phyloP scores from a whole-genome alignment of 441 rosid species.

The Corymbia calophylla region DNA sequence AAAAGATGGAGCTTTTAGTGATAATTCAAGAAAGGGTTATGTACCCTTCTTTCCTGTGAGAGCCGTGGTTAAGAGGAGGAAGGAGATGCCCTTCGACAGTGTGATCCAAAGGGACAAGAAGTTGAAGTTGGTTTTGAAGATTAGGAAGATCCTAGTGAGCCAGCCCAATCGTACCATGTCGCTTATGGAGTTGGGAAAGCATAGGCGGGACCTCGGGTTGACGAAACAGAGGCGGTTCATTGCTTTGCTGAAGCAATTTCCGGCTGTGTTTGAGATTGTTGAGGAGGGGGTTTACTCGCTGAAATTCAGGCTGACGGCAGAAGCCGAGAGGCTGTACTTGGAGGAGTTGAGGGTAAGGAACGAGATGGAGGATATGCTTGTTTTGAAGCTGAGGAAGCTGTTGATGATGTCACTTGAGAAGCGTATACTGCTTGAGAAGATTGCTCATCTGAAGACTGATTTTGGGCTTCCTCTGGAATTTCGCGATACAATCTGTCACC shows the following conservation, averaged over 20 bases:
- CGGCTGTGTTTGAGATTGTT: conserved; percentile 82
- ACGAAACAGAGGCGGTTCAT: conserved; percentile 65
- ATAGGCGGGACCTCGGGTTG: conserved; percentile 68
- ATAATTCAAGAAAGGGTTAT: conserved; percentile 11
- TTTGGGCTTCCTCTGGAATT: conserved; percentile 86
- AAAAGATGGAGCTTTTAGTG: conserved; percentile 5
- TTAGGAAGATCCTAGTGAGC: conserved; percentile 76
- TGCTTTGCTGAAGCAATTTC: conserved; percentile 73
- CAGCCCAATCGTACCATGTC: conserved; percentile 81
- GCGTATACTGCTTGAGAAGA: conserved; percentile 76
- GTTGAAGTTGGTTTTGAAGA: conserved; percentile 61
- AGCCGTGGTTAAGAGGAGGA: conserved; percentile 94
- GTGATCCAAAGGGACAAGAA: conserved; percentile 94
- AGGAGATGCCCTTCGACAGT: conserved; percentile 83
- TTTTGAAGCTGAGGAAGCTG: conserved; percentile 78
- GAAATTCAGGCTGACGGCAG: conserved; percentile 65
- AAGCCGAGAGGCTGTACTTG: conserved; percentile 81
- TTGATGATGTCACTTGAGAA: conserved; percentile 92
- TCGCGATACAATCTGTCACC: conserved; percentile 76
- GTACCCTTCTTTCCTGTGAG: conserved; percentile 28
- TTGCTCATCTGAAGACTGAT: conserved; percentile 81
- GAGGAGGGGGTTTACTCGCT: conserved; percentile 80
- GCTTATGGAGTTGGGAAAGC: conserved; percentile 69
- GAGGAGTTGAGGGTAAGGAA: conserved; percentile 79
- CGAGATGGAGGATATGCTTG: conserved; percentile 72